These are phyloP conservation scores for Fusarium haematococcum DNA, from an alignment of 2,329 filamentous ascomycete genomes.

Conservation along the genomic window DNA sequence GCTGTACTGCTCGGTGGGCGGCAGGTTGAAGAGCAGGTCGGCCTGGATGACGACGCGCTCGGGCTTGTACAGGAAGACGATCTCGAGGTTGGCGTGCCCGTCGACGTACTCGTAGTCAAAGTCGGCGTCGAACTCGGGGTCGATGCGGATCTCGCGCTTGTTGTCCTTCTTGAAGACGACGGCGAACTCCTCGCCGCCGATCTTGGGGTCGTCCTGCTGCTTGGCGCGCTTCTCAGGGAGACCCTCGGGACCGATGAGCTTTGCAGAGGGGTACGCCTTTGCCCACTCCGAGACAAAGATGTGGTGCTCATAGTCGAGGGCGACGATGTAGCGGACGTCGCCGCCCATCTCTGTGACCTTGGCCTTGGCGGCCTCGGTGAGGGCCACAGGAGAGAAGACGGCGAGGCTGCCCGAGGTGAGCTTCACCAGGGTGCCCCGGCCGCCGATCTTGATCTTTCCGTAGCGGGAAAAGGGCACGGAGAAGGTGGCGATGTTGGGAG, in stretches of 20 bases:
- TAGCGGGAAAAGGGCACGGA: constrained; percentile 88
- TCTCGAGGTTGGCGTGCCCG: constrained; percentile 83
- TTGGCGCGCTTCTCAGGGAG: constrained; percentile 84
- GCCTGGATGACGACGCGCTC: constrained; percentile 85
- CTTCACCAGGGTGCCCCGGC: constrained; percentile 86
- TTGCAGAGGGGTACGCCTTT: constrained; percentile 79
- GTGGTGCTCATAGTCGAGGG: constrained; percentile 93
- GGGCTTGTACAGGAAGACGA: constrained; percentile 88
- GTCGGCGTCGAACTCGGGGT: constrained; percentile 84
- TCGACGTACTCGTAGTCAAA: constrained; percentile 89
- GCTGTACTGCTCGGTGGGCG: constrained; percentile 88
- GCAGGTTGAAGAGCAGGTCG: constrained; percentile 92
- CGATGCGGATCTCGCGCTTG: constrained; percentile 66
- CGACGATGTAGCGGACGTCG: constrained; percentile 84
- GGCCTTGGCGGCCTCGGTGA: constrained; percentile 78
- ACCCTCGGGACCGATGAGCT: constrained; percentile 84
- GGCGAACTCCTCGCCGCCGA: constrained; percentile 68
- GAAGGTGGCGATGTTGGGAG: constrained; percentile 81
- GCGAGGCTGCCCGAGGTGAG: constrained; percentile 82
- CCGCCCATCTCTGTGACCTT: constrained; percentile 75
- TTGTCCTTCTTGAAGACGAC: constrained; percentile 74
- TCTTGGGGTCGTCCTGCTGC: constrained; percentile 58
- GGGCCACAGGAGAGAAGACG: constrained; percentile 90
- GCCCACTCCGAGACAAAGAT: constrained; percentile 92
- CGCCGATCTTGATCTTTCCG: constrained; percentile 84